phyloP scores from a whole-genome alignment of 352 stramenopile species.

The Phytophthora europaea region DNA sequence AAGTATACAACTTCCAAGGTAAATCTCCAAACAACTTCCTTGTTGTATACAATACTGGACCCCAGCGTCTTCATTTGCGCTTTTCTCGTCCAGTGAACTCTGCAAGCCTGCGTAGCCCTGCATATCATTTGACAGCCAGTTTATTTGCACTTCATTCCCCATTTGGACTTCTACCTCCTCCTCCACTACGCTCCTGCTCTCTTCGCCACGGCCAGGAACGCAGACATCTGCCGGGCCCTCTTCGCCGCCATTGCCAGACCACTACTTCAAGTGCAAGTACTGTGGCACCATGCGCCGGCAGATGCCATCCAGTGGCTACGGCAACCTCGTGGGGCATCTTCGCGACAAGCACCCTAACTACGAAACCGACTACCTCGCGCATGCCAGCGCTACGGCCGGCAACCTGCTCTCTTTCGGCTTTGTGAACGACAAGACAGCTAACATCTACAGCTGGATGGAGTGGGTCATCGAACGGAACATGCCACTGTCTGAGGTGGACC shows the following conservation, averaged over 20 bases:
- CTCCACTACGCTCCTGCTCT: too few relatives aligned
- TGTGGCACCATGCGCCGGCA: not conserved
- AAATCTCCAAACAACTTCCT: too few relatives aligned
- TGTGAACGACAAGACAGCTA: not conserved
- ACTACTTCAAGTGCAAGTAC: slow-evolving; percentile 18
- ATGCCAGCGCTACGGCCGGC: not conserved
- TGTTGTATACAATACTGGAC: too few relatives aligned
- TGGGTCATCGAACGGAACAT: slow-evolving; percentile 19
- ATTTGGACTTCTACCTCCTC: too few relatives aligned
- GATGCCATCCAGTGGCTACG: not conserved
- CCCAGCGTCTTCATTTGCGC: too few relatives aligned
- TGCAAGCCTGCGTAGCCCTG: too few relatives aligned
- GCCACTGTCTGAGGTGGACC: slow-evolving; percentile 15
- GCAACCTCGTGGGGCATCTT: slow-evolving; percentile 11
- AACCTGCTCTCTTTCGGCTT: not conserved
- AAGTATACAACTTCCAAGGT: too few relatives aligned
- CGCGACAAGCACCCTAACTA: slow-evolving; percentile 3
- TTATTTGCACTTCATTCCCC: too few relatives aligned
- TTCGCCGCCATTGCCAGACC: not conserved
- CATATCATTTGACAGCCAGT: too few relatives aligned
- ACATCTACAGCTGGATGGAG: slow-evolving; percentile 5
- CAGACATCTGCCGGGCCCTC: slow-evolving; percentile 10
- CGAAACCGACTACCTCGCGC: not conserved
- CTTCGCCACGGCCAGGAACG: slow-evolving; percentile 6
- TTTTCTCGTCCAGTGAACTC: too few relatives aligned